These are phyloP conservation scores for Malus sieversii DNA, from an alignment of 306 rosid species.

Conservation along the genomic window DNA sequence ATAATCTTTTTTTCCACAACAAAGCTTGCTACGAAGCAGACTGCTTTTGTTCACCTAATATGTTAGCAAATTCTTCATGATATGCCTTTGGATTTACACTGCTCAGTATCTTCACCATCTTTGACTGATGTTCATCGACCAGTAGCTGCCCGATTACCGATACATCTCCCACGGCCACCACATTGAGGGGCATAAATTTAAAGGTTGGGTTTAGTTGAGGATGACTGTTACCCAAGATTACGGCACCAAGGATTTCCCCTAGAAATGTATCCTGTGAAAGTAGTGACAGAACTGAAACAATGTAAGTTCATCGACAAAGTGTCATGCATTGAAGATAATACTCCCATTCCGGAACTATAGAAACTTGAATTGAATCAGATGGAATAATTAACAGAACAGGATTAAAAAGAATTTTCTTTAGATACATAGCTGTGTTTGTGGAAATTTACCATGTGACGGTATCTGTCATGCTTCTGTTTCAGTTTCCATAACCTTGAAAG, in stretches of 20 bases:
- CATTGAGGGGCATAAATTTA: constrained; percentile 25
- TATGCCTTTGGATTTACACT: constrained; percentile 29
- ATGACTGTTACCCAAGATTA: constrained; percentile 14
- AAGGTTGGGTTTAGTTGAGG: constrained; percentile 21
- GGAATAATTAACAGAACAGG: neutral
- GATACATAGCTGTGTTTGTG: too few species aligned
- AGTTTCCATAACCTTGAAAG: constrained; percentile 27
- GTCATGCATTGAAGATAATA: neutral
- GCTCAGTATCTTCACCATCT: constrained; percentile 31
- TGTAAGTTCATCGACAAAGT: neutral
- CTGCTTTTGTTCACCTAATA: constrained; percentile 24
- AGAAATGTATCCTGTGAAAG: constrained; percentile 41
- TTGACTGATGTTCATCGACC: constrained; percentile 36
- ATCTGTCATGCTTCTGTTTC: constrained; percentile 34
- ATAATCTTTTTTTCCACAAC: too few species aligned
- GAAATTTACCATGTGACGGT: constrained; percentile 45
- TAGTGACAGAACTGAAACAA: neutral
- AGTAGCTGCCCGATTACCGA: constrained; percentile 31
- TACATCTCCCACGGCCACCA: constrained; percentile 28
- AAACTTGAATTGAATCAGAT: neutral
- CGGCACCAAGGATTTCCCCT: constrained; percentile 54
- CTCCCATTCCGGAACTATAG: neutral
- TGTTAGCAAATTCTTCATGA: constrained; percentile 27
- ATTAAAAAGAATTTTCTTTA: neutral
- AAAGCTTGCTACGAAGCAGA: too few species aligned